phyloP scores from a whole-genome alignment of 176 grass and related monocot genomes.

The Metroxylon sagu region DNA sequence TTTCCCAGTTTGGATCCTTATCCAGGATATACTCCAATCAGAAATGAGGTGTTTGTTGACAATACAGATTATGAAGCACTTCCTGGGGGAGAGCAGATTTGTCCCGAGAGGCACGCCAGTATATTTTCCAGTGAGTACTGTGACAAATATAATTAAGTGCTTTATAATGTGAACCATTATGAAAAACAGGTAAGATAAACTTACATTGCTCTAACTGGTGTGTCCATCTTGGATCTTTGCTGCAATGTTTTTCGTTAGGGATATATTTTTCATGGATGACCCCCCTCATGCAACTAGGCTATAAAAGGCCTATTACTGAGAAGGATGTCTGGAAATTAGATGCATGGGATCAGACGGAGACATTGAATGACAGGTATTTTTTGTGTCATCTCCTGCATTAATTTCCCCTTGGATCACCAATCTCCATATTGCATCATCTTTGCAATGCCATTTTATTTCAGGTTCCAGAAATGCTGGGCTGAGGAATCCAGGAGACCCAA shows the following conservation, averaged over 20 bases:
- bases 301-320: slow-evolving; percentile 59
- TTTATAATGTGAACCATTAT: too few relatives aligned
- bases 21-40: slow-evolving; percentile 67
- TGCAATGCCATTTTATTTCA: slow-evolving; percentile 26
- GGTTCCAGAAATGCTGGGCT: slow-evolving; percentile 80
- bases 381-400: slow-evolving; percentile 17
- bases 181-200: too few relatives aligned
- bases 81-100: slow-evolving; percentile 69
- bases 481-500: slow-evolving; percentile 67
- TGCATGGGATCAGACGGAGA: slow-evolving; percentile 87
- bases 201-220: too few relatives aligned
- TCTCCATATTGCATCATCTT: slow-evolving; percentile 1
- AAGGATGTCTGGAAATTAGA: slow-evolving; percentile 99
- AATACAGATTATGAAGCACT: slow-evolving; percentile 79
- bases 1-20: slow-evolving; percentile 80
- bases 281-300: slow-evolving; percentile 95
- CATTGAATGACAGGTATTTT: slow-evolving; percentile 73
- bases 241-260: slow-evolving; percentile 32
- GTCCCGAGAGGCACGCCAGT: slow-evolving; percentile 62
- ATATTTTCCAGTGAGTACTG: slow-evolving; percentile 60
- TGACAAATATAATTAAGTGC: too few relatives aligned
- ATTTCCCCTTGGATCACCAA: not conserved
- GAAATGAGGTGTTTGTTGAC: slow-evolving; percentile 43
- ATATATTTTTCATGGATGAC: slow-evolving; percentile 98
- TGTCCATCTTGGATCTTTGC: not conserved